Evolutionary conservation across 805 yeast species (phyloP), one percentile per base, ranked within the genome.

Genomic region (Metschnikowia baotianmanensis): DNA sequence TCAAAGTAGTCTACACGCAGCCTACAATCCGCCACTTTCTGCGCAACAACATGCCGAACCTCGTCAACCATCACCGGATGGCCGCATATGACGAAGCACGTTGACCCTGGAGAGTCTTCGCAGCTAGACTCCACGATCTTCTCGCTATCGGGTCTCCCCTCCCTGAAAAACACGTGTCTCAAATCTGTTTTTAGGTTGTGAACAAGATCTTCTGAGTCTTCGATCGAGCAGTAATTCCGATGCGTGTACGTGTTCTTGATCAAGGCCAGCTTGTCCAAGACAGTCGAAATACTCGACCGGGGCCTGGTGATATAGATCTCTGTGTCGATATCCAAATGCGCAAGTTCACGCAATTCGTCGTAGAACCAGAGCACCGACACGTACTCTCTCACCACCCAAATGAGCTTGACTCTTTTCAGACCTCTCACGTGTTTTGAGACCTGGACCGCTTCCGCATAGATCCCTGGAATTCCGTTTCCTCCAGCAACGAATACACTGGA

Each of bases 351-450:
- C 34, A 70, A 51, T 47, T 78, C 82, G 10, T 69, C 69, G 24
- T 59, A 56, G 42, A 76, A 75, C 79, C 81, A 75, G 13, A 53
- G 48, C 5, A 85, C 55, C 6, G 81, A 72, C 29, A 63, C 62
- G 43, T 69, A 64, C 26, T 79, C 77, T 40, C 82, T 67, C 8
- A 84, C 67, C 7, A 75, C 71, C 95, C 96, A 87, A 26, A 75
- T 61, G 39, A 86, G 67, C 42, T 75, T 72, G 22, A 66, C 44
- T 36, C 34, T 54, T 59, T 34, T 18, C 11, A 28, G 10, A 6
- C 32, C 34, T 8, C 13, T 2, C 4, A 17, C 15, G 12, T 34
- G 24, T 9, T 37, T 34, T 9, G 27, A 34, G 3, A 40, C 51
- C 5, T 45, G 24, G 6, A 41, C 22, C 1, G 61, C 67, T 47